These are phyloP conservation scores for Chamaecrista fasciculata DNA, from an alignment of 306 rosid genomes.

Conservation along the genomic window DNA sequence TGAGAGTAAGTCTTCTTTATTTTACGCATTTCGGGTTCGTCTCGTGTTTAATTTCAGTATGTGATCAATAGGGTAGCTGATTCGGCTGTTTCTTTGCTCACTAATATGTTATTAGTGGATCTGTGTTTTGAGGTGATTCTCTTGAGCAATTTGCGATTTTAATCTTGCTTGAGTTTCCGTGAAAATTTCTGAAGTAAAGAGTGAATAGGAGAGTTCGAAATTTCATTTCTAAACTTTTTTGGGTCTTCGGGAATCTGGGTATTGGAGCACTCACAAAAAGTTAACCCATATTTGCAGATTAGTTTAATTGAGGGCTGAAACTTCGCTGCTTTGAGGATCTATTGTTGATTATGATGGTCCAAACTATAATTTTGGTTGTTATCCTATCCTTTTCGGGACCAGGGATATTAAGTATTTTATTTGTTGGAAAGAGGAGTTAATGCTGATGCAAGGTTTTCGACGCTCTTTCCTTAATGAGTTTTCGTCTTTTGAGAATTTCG, in stretches of 20 bases:
- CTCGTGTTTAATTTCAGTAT: constrained; percentile 34
- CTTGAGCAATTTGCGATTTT: constrained; percentile 34
- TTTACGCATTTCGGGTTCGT: constrained; percentile 29
- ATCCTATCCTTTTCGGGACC: constrained; percentile 5
- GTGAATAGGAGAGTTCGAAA: constrained; percentile 31
- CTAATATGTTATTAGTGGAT: constrained; percentile 52
- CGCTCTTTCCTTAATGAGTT: neutral
- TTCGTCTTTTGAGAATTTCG: constrained; percentile 24
- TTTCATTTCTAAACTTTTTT: constrained; percentile 25
- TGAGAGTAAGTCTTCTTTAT: constrained; percentile 43
- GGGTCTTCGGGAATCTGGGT: constrained; percentile 30
- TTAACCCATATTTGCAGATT: constrained; percentile 20
- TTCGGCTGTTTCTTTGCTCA: constrained; percentile 32
- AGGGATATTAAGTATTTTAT: neutral
- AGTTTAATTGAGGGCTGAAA: constrained; percentile 24
- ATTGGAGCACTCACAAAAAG: constrained; percentile 13
- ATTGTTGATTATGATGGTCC: constrained; percentile 24
- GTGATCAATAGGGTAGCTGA: constrained; percentile 37
- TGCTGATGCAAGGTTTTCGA: constrained; percentile 29
- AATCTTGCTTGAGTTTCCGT: constrained; percentile 33
- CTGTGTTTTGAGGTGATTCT: constrained; percentile 42
- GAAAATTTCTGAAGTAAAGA: constrained; percentile 26
- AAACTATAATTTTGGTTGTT: constrained; percentile 17
- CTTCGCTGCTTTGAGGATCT: constrained; percentile 30
- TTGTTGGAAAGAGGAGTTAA: constrained; percentile 32